These are phyloP conservation scores for Trichoderma semiorbis DNA, from an alignment of 2,329 filamentous ascomycete genomes.

Conservation along the genomic window DNA sequence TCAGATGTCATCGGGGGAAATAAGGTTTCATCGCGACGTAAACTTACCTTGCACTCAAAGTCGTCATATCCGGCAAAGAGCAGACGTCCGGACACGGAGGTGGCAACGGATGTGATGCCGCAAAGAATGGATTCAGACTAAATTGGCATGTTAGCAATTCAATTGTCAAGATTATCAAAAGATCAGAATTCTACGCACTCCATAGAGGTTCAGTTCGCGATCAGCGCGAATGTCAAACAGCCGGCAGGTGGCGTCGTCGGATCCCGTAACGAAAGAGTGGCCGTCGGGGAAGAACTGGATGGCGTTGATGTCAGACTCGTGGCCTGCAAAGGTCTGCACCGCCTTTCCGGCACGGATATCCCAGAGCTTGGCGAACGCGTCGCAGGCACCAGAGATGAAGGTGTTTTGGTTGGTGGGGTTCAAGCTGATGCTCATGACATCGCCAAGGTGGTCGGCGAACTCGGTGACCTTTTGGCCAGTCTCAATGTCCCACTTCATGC, in stretches of 20 bases:
- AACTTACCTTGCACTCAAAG: slow-evolving; percentile 95
- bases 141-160: slow-evolving; percentile 23
- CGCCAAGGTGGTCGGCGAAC: slow-evolving; percentile 95
- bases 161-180: background rate
- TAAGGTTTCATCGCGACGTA: background rate
- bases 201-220: slow-evolving; percentile 68
- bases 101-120: slow-evolving; percentile 96
- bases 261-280: slow-evolving; percentile 96
- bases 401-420: slow-evolving; percentile 99
- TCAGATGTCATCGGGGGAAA: background rate
- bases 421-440: slow-evolving; percentile 99
- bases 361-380: slow-evolving; percentile 98
- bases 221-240: slow-evolving; percentile 98
- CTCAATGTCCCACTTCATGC: slow-evolving; percentile 99
- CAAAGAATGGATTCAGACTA: slow-evolving; percentile 96
- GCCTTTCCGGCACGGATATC: slow-evolving; percentile 98
- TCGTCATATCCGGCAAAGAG: slow-evolving; percentile 98
- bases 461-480: slow-evolving; percentile 96
- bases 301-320: slow-evolving; percentile 98
- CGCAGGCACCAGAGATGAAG: slow-evolving; percentile 98
- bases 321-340: slow-evolving; percentile 95
- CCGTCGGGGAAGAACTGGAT: slow-evolving; percentile 99
- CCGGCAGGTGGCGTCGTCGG: slow-evolving; percentile 94
- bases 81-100: slow-evolving; percentile 91
- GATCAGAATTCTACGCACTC: slow-evolving; percentile 45